Percentiles rank a stretch among this genome's conserved stretches.
Conservation (phyloP, 208 protist species). For the Trypanosoma cruzi region DNA sequence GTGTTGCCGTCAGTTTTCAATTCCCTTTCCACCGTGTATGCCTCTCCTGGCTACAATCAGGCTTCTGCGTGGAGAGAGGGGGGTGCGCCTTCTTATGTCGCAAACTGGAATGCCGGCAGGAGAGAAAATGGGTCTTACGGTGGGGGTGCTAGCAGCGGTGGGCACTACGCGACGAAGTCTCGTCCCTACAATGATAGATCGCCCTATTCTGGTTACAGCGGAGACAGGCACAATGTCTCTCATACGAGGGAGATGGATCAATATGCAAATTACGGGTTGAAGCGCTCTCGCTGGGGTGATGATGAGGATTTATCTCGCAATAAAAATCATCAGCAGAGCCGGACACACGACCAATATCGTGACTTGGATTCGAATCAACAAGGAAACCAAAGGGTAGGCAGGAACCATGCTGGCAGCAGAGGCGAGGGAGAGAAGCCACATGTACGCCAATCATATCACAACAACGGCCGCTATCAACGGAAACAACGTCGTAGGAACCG, state of each 20-base stretch:
- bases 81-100: background rate
- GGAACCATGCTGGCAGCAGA: too few species aligned
- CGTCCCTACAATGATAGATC: background rate
- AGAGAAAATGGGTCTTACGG: conserved; percentile 4
- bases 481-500: background rate
- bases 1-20: background rate
- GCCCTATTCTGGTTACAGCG: background rate
- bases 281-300: conserved; percentile 5
- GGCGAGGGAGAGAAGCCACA: background rate
- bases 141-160: background rate
- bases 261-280: background rate
- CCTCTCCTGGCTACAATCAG: background rate
- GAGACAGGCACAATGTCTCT: background rate
- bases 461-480: conserved; percentile 24
- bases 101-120: conserved; percentile 1
- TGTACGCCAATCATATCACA: background rate
- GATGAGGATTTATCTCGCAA: background rate
- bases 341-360: background rate
- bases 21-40: background rate
- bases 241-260: background rate
- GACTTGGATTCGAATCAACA: background rate
- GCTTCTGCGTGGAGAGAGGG: background rate
- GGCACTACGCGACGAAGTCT: background rate
- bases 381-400: background rate
- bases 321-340: background rate